Conservation (phyloP, 75 land plant species). For the Pinus tabuliformis region DNA sequence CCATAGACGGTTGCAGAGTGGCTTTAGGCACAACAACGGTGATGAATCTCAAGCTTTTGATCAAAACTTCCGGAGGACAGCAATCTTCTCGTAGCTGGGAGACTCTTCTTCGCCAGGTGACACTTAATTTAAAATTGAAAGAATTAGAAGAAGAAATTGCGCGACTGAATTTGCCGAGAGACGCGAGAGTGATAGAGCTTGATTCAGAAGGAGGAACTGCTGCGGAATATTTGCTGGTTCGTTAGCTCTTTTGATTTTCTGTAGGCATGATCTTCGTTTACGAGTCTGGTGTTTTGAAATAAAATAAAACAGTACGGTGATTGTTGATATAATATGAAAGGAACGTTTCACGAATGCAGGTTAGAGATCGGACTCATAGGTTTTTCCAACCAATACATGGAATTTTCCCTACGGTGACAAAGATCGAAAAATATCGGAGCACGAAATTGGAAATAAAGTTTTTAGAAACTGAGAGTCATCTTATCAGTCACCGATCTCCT, state of each 20-base stretch:
- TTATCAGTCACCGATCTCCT: neutral
- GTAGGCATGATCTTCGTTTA: neutral
- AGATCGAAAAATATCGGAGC: constrained; percentile 11
- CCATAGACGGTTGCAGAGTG: too few species aligned
- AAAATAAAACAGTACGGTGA: neutral
- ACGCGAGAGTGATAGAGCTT: neutral
- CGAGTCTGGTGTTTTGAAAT: neutral
- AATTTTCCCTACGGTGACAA: constrained; percentile 12
- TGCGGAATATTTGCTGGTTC: constrained; percentile 8
- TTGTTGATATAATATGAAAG: neutral
- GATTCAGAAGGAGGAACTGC: neutral
- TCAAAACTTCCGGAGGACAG: too few species aligned
- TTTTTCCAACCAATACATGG: constrained; percentile 12
- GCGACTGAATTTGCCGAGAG: neutral
- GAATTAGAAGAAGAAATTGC: neutral
- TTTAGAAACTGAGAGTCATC: constrained; percentile 10
- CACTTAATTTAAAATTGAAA: neutral
- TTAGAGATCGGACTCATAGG: constrained; percentile 14
- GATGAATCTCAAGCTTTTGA: too few species aligned
- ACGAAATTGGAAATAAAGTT: constrained; percentile 6
- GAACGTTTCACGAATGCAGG: neutral
- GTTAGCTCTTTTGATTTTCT: neutral
- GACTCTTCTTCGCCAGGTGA: neutral
- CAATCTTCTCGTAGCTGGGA: too few species aligned
- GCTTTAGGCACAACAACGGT: too few species aligned